Evolutionary conservation across 139 green algal species (phyloP).

Genomic region (Monoraphidium neglectum): DNA sequence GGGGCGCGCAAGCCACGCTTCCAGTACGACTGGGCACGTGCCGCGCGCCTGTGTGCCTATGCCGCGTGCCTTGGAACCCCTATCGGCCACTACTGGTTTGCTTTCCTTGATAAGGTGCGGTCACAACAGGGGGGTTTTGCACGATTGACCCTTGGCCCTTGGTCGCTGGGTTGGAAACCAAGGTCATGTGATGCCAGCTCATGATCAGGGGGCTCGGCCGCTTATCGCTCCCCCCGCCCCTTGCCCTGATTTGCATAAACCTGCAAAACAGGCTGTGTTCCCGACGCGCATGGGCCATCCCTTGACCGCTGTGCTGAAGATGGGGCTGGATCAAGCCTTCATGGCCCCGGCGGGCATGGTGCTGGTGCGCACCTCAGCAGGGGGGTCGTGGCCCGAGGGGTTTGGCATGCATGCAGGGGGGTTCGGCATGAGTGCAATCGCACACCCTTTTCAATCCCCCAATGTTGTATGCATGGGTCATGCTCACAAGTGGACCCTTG

Average conservation of each 20-base stretch:
- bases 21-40: conserved; percentile 38
- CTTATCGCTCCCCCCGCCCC: background rate
- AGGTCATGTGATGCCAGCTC: background rate
- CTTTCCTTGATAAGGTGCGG: conserved; percentile 54
- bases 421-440: too few species aligned
- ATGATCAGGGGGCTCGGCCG: background rate
- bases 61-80: conserved; percentile 36
- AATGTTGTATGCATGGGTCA: conserved; percentile 3
- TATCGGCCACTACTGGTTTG: conserved; percentile 52
- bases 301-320: conserved; percentile 43
- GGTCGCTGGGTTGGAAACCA: background rate
- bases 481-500: too few species aligned
- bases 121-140: background rate
- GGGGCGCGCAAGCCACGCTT: background rate
- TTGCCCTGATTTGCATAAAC: background rate
- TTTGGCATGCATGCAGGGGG: too few species aligned
- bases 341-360: conserved; percentile 44
- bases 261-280: conserved; percentile 20
- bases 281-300: conserved; percentile 20
- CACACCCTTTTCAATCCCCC: too few species aligned
- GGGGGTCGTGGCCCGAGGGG: too few species aligned
- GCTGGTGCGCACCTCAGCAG: background rate
- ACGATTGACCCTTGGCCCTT: background rate
- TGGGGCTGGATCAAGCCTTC: conserved; percentile 41
- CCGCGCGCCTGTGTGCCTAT: conserved; percentile 37